Conservation (phyloP, 768 basidiomycete genomes). For the Scleroderma citrinum region DNA sequence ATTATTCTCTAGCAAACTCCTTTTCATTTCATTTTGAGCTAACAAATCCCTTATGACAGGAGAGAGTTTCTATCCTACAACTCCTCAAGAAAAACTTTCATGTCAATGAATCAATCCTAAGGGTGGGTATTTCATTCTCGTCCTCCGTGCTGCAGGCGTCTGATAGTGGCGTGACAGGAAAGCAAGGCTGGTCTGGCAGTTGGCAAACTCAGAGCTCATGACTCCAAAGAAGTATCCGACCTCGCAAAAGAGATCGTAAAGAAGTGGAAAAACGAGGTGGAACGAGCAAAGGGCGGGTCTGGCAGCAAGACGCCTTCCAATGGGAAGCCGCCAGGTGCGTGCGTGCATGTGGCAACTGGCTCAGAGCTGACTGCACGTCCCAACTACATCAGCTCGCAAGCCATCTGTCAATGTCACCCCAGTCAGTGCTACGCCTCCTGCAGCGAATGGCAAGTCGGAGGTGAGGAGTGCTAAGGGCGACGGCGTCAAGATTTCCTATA, state of each 20-base stretch:
- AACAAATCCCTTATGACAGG: conserved; percentile 35
- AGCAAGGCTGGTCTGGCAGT: conserved; percentile 91
- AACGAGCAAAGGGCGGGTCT: conserved; percentile 47
- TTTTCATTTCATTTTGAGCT: conserved; percentile 31
- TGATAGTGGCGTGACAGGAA: conserved; percentile 45
- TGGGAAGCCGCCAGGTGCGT: conserved; percentile 35
- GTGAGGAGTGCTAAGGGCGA: conserved; percentile 66
- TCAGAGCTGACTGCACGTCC: neutral
- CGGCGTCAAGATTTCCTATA: conserved; percentile 48
- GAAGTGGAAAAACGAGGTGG: conserved; percentile 88
- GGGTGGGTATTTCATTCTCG: conserved; percentile 45
- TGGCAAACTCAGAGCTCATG: conserved; percentile 77
- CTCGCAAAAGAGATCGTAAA: conserved; percentile 88
- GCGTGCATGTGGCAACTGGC: conserved; percentile 2
- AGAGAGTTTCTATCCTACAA: conserved; percentile 53
- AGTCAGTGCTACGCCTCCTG: conserved; percentile 26
- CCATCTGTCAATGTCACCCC: conserved; percentile 36
- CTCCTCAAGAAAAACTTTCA: conserved; percentile 59
- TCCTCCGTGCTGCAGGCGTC: neutral
- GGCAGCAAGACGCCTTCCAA: conserved; percentile 10
- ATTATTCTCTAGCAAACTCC: conserved; percentile 29
- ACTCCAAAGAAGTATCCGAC: conserved; percentile 66
- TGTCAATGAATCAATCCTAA: conserved; percentile 67
- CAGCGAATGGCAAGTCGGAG: conserved; percentile 30
- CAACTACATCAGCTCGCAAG: conserved; percentile 19